Base-by-base conservation (phyloP, 352 stramenopile species). In the Phytophthora pseudosyringae region DNA sequence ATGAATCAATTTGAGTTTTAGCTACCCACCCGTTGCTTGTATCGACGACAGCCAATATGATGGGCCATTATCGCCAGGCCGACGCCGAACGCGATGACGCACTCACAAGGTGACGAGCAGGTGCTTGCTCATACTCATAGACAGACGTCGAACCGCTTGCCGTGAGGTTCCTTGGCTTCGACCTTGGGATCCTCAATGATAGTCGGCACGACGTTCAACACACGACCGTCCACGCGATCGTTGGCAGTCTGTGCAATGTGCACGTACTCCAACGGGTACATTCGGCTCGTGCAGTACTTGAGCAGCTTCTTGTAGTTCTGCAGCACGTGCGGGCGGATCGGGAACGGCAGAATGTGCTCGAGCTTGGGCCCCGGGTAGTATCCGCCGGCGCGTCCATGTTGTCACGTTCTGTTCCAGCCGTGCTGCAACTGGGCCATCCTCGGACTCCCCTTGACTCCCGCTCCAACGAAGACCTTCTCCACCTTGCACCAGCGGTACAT, bases 161-260 rank as follows among this genome's bases (percentile, higher is more conserved):
- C n/a, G n/a, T n/a, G n/a, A n/a, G n/a, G n/a, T n/a, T n/a, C 65
- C 65, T 96, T 94, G 2, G 97, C 97, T 59, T 98, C 82, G 5
- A 33, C 45, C 79, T 99, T 98, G 2, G 99, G 80, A 16, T 72
- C 72, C 44, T 97, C 83, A 10, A 98, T 88, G 51, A 97, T 91
- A 21, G 86, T 79, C 12, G 96, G 93, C 44, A 98, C 78, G 12
- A 89, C 58, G 18, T 85, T 75, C 93, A 92, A 98, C 15, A 78
- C 69, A 16, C 81, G 72, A 12, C 80, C 80, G 13, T 73, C 67
- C 1, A 80, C 68, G 4, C 80, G 74, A 21, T 80, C 76, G 10
- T 84, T 74, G 5, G 68, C 81, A 54, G 90, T 67, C 43, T 98
- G 80, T 32, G 84, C 62, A 15, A 97, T 55, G 59, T 96, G 96